A percentile compares a stretch with the other conserved stretches of the same genome.
These are phyloP conservation scores for Coemansia sp. DNA, from an alignment of 371 early-diverging fungal species.

Conservation along the genomic window DNA sequence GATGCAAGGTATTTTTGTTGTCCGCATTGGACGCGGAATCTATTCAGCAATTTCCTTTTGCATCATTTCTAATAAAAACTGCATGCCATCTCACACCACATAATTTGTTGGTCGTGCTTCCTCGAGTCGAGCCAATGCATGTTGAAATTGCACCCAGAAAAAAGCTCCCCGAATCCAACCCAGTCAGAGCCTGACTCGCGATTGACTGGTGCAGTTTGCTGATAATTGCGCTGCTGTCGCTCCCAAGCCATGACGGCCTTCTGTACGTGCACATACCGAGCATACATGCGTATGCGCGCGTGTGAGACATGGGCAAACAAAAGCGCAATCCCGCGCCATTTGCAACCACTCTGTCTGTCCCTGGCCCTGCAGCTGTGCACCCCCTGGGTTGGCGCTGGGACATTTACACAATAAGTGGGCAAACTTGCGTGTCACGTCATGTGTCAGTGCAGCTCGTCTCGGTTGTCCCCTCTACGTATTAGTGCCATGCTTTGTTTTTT, in stretches of 20 bases:
- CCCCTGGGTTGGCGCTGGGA: too few relatives aligned
- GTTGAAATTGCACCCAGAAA: too few relatives aligned
- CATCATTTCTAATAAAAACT: slow-evolving; percentile 3
- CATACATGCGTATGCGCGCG: neutral
- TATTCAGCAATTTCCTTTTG: neutral
- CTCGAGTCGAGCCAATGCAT: too few relatives aligned
- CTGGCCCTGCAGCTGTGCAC: too few relatives aligned
- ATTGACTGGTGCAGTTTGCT: neutral
- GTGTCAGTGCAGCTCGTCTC: neutral
- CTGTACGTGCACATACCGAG: neutral
- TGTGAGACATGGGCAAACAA: neutral
- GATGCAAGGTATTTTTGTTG: neutral
- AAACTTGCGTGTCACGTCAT: too few relatives aligned
- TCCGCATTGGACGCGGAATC: neutral
- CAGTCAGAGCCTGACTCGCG: neutral
- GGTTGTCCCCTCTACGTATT: neutral
- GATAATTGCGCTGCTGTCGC: neutral
- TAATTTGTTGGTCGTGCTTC: too few relatives aligned
- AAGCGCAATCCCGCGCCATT: neutral
- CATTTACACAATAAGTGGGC: too few relatives aligned
- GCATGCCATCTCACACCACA: neutral
- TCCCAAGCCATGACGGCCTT: neutral
- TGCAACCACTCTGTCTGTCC: neutral
- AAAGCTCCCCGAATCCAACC: neutral
- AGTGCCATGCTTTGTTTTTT: neutral